Percentiles rank a stretch among this genome's conserved stretches.
Evolutionary conservation across 768 basidiomycete genomes (phyloP).

Genomic region (Sutorius australiensis): DNA sequence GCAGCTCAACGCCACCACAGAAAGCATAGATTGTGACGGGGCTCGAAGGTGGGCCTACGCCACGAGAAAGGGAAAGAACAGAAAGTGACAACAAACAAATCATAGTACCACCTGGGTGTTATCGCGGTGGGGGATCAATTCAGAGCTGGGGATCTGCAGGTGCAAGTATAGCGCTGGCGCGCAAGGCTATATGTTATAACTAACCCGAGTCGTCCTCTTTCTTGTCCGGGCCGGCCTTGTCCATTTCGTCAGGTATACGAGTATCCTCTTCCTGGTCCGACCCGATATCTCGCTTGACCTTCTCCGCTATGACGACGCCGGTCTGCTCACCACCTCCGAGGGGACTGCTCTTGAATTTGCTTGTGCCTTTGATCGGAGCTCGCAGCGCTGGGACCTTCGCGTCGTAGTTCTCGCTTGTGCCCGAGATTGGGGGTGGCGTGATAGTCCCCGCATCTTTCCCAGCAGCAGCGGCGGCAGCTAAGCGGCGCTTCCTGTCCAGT

Average conservation of each 20-base stretch:
- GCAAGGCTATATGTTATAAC: constrained; percentile 17
- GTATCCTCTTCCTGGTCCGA: constrained; percentile 17
- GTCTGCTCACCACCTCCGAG: constrained; percentile 44
- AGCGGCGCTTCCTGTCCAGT: constrained; percentile 60
- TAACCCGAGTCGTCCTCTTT: constrained; percentile 28
- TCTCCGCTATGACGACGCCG: constrained; percentile 49
- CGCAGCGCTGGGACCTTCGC: constrained; percentile 9
- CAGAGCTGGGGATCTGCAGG: neutral
- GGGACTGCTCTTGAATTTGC: constrained; percentile 73
- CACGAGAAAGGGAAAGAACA: neutral
- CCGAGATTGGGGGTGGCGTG: constrained; percentile 1
- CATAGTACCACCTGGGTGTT: neutral
- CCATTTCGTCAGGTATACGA: constrained; percentile 35
- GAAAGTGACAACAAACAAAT: neutral
- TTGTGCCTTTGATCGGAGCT: constrained; percentile 41
- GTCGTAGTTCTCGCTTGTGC: constrained; percentile 17
- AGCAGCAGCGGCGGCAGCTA: constrained; percentile 24
- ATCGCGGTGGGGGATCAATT: neutral
- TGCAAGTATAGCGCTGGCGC: neutral
- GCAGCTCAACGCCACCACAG: constrained; percentile 13
- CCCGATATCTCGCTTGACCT: constrained; percentile 37
- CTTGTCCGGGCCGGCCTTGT: constrained; percentile 35
- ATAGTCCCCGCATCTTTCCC: constrained; percentile 14
- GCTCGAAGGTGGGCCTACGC: neutral
- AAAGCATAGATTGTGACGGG: constrained; percentile 1